These are phyloP conservation scores for Chaetomiaceae sp. DNA, from an alignment of 2,329 filamentous ascomycete genomes.

Conservation along the genomic window DNA sequence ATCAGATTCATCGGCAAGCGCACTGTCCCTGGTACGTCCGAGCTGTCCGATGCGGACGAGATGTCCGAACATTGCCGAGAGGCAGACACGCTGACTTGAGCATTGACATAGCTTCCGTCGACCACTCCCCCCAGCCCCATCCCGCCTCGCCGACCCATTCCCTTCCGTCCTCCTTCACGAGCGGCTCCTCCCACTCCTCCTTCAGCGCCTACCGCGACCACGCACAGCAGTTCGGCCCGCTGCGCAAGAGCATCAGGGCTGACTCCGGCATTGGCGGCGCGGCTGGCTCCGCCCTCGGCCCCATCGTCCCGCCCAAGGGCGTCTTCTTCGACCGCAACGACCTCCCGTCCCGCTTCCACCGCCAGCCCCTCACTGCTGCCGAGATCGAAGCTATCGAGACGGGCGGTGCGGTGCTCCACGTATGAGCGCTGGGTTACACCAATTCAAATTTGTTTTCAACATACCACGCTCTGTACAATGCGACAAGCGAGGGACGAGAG, in stretches of 20 bases:
- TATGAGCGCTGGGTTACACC: constrained; percentile 29
- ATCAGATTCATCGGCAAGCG: constrained; percentile 59
- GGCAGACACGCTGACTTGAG: constrained; percentile 14
- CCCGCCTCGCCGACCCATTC: constrained; percentile 61
- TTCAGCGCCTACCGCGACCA: constrained; percentile 75
- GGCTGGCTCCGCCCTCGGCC: constrained; percentile 64
- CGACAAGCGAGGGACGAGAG: no score
- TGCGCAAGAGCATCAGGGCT: constrained; percentile 51
- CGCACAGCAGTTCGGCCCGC: constrained; percentile 71
- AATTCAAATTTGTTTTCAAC: no score
- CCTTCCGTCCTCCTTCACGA: constrained; percentile 51
- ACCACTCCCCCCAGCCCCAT: constrained; percentile 68
- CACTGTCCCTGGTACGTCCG: constrained; percentile 48
- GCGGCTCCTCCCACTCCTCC: constrained; percentile 45
- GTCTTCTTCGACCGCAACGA: constrained; percentile 85
- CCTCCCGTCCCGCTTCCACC: constrained; percentile 76
- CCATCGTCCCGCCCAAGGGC: constrained; percentile 64
- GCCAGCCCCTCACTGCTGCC: constrained; percentile 63
- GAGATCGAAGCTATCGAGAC: constrained; percentile 97
- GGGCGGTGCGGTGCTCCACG: constrained; percentile 64
- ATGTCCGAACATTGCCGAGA: constrained; percentile 8
- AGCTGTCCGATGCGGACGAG: background rate
- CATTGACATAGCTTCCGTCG: constrained; percentile 51
- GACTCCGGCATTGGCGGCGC: constrained; percentile 49
- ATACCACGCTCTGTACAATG: no score